phyloP scores from a whole-genome alignment of 164 flowering plant genomes.

The Aristolochia californica region DNA sequence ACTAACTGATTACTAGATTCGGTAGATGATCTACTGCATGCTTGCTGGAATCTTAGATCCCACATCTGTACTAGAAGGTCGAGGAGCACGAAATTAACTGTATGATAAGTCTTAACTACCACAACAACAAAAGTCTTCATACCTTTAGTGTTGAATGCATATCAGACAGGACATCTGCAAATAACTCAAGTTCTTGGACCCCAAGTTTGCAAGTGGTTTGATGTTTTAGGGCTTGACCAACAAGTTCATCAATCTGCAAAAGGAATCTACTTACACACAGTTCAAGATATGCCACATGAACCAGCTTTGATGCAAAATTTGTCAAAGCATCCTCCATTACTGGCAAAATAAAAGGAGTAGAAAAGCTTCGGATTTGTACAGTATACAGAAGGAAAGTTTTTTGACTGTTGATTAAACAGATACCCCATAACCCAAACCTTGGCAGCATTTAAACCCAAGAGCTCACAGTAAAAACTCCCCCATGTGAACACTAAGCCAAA shows the following conservation, averaged over 20 bases:
- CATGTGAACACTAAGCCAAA: no score
- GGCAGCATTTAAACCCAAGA: not conserved
- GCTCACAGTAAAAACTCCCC: no score
- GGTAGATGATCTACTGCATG: conserved; percentile 18
- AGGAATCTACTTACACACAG: not conserved
- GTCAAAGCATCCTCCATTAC: no score
- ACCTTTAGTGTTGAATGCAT: conserved; percentile 69
- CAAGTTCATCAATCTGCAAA: conserved; percentile 78
- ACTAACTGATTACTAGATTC: conserved; percentile 20
- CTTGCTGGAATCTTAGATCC: conserved; percentile 57
- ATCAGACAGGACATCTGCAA: conserved; percentile 48
- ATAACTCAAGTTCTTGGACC: conserved; percentile 56
- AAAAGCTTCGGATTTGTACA: not conserved
- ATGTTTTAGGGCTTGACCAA: conserved; percentile 49
- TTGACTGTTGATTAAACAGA: not conserved
- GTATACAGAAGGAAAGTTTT: not conserved
- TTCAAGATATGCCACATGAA: not conserved
- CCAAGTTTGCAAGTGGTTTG: conserved; percentile 26
- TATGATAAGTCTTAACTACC: not conserved
- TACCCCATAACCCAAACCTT: not conserved
- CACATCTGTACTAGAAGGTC: conserved; percentile 44
- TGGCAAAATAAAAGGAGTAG: not conserved
- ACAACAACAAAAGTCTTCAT: not conserved
- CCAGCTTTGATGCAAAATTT: no score
- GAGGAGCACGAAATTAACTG: conserved; percentile 5